Conservation (phyloP, 2,329 filamentous ascomycete species). For the Decorospora gaudefroyi region DNA sequence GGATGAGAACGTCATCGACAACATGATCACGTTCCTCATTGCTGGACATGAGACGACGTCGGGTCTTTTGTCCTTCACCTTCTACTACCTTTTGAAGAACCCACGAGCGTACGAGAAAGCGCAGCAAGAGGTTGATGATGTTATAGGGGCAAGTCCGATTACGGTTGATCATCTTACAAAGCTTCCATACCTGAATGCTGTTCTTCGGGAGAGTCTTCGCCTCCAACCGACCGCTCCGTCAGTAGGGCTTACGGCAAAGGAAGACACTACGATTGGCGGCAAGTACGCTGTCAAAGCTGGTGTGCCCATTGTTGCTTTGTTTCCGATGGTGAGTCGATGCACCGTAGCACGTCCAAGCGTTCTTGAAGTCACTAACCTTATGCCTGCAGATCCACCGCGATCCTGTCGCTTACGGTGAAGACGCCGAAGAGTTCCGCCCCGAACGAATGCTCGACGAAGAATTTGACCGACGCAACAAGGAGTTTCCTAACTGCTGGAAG, state of each 20-base stretch:
- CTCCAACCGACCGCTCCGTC: constrained; percentile 60
- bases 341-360: too few species aligned
- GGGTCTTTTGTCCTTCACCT: constrained; percentile 49
- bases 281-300: constrained; percentile 48
- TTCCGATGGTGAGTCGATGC: constrained; percentile 28
- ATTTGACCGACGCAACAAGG: constrained; percentile 46
- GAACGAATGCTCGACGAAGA: constrained; percentile 55
- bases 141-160: constrained; percentile 55
- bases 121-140: constrained; percentile 59
- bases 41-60: constrained; percentile 49
- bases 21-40: constrained; percentile 69
- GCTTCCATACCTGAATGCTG: constrained; percentile 59
- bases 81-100: constrained; percentile 59
- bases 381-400: constrained; percentile 47
- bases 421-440: constrained; percentile 52
- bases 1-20: constrained; percentile 66
- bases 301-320: constrained; percentile 38
- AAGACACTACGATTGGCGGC: constrained; percentile 42
- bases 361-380: background rate
- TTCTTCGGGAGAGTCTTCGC: constrained; percentile 61
- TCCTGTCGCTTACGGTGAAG: constrained; percentile 51
- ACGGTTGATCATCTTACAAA: constrained; percentile 56
- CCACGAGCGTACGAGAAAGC: constrained; percentile 56
- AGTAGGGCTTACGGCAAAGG: constrained; percentile 48
- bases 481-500: constrained; percentile 54